phyloP scores from a whole-genome alignment of 495 filamentous ascomycete genomes.

The Halenospora varia region DNA sequence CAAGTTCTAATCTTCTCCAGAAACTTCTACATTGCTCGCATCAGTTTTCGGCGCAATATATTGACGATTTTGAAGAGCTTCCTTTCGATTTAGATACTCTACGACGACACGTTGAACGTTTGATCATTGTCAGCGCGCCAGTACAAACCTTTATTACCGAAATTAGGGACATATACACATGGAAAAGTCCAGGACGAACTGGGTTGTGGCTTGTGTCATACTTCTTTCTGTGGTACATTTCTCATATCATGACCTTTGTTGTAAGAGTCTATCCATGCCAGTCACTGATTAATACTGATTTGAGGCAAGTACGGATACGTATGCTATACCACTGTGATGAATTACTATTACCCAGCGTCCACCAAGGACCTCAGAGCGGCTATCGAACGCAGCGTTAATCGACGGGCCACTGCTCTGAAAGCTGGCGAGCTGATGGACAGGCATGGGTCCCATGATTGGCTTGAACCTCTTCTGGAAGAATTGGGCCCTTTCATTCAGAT shows the following conservation, averaged over 20 bases:
- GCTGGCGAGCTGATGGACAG: constrained; percentile 42
- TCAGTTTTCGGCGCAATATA: constrained; percentile 37
- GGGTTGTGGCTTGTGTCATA: constrained; percentile 26
- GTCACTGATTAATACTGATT: background rate
- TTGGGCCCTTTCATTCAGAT: constrained; percentile 37
- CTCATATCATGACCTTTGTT: constrained; percentile 35
- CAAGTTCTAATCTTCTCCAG: constrained; percentile 22
- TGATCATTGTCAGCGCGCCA: constrained; percentile 39
- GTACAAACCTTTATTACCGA: constrained; percentile 39
- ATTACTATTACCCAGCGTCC: constrained; percentile 30
- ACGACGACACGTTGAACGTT: constrained; percentile 34
- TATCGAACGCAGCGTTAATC: constrained; percentile 28
- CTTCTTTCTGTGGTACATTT: constrained; percentile 32
- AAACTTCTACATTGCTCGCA: constrained; percentile 36
- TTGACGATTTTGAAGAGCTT: constrained; percentile 38
- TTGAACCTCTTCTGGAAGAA: constrained; percentile 33
- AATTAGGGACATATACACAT: constrained; percentile 37
- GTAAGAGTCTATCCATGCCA: constrained; percentile 24
- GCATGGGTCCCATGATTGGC: constrained; percentile 36
- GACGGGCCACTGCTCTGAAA: constrained; percentile 24
- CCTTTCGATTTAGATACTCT: constrained; percentile 32
- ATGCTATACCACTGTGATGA: constrained; percentile 34
- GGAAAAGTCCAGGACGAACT: constrained; percentile 30
- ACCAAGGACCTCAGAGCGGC: constrained; percentile 33
- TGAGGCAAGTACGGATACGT: constrained; percentile 25